phyloP scores from a whole-genome alignment of 768 basidiomycete genomes.

The Aureoboletus auriporus region DNA sequence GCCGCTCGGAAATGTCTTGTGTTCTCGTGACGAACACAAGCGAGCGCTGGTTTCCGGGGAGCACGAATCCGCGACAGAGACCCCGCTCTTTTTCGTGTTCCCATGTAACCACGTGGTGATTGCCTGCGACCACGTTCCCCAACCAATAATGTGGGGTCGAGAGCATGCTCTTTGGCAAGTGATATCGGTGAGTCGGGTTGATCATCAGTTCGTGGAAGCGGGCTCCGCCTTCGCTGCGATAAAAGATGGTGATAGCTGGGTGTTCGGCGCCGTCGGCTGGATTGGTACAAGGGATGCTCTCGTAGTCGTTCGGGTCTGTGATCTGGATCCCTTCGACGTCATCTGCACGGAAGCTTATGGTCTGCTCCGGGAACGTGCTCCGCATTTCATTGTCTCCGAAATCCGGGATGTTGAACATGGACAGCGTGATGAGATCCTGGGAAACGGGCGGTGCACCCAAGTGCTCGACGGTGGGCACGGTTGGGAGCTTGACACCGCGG shows the following conservation, averaged over 20 bases:
- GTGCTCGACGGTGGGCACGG: background rate
- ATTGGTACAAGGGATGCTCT: conserved; percentile 15
- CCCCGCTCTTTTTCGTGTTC: conserved; percentile 21
- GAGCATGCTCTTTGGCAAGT: conserved; percentile 21
- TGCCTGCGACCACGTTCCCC: conserved; percentile 20
- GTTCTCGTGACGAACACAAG: conserved; percentile 27
- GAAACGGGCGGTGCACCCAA: conserved; percentile 15
- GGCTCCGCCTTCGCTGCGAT: conserved; percentile 26
- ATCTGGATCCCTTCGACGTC: conserved; percentile 34
- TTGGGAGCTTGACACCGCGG: conserved; percentile 34
- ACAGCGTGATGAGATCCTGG: conserved; percentile 27
- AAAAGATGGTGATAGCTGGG: conserved; percentile 32
- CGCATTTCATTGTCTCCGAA: conserved; percentile 28
- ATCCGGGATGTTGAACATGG: conserved; percentile 29
- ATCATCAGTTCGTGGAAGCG: conserved; percentile 28
- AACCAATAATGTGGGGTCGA: conserved; percentile 28
- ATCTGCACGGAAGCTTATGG: conserved; percentile 28
- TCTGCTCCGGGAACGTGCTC: conserved; percentile 22
- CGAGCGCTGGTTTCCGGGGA: conserved; percentile 31
- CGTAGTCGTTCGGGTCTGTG: conserved; percentile 26
- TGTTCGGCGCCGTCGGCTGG: conserved; percentile 22
- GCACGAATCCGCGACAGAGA: conserved; percentile 26
- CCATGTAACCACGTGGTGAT: conserved; percentile 26
- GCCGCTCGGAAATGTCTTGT: conserved; percentile 23
- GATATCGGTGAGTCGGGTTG: conserved; percentile 22